Conservation (phyloP, 2,329 filamentous ascomycete genomes). For the Botrytis galanthina region DNA sequence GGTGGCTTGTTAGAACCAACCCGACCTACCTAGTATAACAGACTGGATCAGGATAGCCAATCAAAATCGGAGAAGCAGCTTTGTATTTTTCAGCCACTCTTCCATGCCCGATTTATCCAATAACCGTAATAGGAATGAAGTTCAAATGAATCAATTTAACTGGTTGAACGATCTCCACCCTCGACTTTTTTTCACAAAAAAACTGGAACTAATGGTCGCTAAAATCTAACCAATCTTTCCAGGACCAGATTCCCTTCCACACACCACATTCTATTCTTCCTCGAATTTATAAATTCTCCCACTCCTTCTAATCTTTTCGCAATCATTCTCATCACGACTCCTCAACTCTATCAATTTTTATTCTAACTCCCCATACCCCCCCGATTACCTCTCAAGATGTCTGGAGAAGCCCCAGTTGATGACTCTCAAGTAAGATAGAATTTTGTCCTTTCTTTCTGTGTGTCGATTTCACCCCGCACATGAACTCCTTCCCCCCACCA, state of each 20-base stretch:
- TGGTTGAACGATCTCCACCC: constrained; percentile 5
- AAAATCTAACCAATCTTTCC: constrained; percentile 11
- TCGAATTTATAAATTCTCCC: constrained; percentile 20
- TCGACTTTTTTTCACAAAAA: constrained; percentile 14
- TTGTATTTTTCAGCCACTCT: background rate
- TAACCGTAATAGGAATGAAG: constrained; percentile 5
- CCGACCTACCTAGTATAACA: too few species aligned
- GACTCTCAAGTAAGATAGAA: constrained; percentile 58
- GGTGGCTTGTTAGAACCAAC: background rate
- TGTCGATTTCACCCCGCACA: constrained; percentile 18
- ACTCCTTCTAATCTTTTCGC: constrained; percentile 12
- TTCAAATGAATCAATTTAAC: constrained; percentile 17
- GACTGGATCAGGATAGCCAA: background rate
- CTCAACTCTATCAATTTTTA: constrained; percentile 36
- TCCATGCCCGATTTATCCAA: background rate
- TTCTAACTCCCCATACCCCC: background rate
- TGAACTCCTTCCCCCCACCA: constrained; percentile 32
- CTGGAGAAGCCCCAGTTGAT: constrained; percentile 43
- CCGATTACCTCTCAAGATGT: constrained; percentile 49
- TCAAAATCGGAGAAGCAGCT: background rate
- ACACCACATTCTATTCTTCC: constrained; percentile 30
- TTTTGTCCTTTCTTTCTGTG: constrained; percentile 25
- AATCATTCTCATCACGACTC: constrained; percentile 18
- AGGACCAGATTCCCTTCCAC: constrained; percentile 21
- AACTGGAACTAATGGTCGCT: constrained; percentile 16